Base-by-base conservation (phyloP, 495 filamentous ascomycete species). In the Chaetomium fimeti region DNA sequence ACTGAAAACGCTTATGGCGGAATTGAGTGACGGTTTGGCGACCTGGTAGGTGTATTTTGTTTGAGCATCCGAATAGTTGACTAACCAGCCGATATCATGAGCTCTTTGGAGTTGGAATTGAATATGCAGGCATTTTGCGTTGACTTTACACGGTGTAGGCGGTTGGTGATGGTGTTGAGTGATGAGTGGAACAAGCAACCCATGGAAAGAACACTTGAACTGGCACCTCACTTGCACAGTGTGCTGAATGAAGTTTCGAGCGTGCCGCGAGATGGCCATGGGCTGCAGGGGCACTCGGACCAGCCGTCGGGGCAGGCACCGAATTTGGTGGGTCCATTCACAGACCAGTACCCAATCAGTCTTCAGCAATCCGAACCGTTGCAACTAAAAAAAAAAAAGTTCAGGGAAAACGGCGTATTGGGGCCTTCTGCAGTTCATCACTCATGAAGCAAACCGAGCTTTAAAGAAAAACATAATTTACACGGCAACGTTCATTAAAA, bases 101-200 rank as follows among this genome's bases (percentile, higher is more conserved):
- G 43, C 5, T 22, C 32, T 47, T 20, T 22, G 9, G 22, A 16
- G 9, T 20, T 22, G 7, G 43, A 9, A 47, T 47, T 47, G 43
- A 7, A 18, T 47, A 1, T 0, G 15, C 5, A 9, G 4, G 1
- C 5, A 20, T 47, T 47, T 20, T 47, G 43, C 2, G 43, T 8
- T 20, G 18, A 47, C n/a, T 22, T 47, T 43, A 43, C 5, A 47
- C 3, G 18, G n/a, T 47, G 43, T n/a, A 47, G 7, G 43, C 9
- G 18, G 43, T 47, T 47, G 43, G 43, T 9, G 43, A 47, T 47
- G 43, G 43, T 47, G 43, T 47, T 47, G 43, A 45, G n/a, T n/a
- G n/a, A n/a, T n/a, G n/a, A n/a, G n/a, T 45, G 42, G 42, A 47
- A n/a, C 32, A 36, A 36, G 12, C 32, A 36, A 36, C 1, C 32